Conservation (phyloP, 2,329 filamentous ascomycete genomes). For the Sordariomycetes sp. region DNA sequence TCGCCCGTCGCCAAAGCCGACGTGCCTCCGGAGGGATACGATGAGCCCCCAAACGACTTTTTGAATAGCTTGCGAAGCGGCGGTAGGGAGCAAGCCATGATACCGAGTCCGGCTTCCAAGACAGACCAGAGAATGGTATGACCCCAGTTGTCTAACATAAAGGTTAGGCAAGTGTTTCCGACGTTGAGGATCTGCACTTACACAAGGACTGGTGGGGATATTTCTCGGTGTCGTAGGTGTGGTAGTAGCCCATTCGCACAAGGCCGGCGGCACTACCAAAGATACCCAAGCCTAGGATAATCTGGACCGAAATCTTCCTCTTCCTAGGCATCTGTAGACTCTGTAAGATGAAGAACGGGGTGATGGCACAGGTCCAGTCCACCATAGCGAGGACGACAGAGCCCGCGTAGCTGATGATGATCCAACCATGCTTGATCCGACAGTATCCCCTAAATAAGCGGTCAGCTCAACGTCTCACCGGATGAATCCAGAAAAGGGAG, state of each 20-base stretch:
- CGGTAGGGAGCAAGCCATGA: slow-evolving; percentile 10
- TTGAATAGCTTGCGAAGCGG: slow-evolving; percentile 9
- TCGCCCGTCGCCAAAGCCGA: slow-evolving; percentile 1
- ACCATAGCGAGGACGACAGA: slow-evolving; percentile 12
- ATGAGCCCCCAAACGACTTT: slow-evolving; percentile 3
- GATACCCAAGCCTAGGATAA: slow-evolving; percentile 6
- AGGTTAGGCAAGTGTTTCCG: too few relatives aligned
- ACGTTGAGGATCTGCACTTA: slow-evolving; percentile 2
- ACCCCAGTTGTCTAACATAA: slow-evolving; percentile 5
- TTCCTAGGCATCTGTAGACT: slow-evolving; percentile 14
- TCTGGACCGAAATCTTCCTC: slow-evolving; percentile 8
- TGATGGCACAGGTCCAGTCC: slow-evolving; percentile 17
- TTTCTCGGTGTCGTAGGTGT: slow-evolving; percentile 4
- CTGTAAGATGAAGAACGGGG: slow-evolving; percentile 17
- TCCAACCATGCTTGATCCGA: slow-evolving; percentile 6
- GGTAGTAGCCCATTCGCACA: slow-evolving; percentile 6
- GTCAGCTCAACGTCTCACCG: background rate
- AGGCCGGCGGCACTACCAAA: slow-evolving; percentile 6
- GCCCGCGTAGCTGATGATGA: slow-evolving; percentile 9
- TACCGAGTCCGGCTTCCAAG: slow-evolving; percentile 7
- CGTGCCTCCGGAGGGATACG: slow-evolving; percentile 1
- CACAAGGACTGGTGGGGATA: slow-evolving; percentile 6
- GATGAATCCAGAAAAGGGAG: background rate
- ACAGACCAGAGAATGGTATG: slow-evolving; percentile 8
- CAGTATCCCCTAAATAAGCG: slow-evolving; percentile 2